phyloP scores from a whole-genome alignment of 768 basidiomycete species.

The Tephrocybe sp. region DNA sequence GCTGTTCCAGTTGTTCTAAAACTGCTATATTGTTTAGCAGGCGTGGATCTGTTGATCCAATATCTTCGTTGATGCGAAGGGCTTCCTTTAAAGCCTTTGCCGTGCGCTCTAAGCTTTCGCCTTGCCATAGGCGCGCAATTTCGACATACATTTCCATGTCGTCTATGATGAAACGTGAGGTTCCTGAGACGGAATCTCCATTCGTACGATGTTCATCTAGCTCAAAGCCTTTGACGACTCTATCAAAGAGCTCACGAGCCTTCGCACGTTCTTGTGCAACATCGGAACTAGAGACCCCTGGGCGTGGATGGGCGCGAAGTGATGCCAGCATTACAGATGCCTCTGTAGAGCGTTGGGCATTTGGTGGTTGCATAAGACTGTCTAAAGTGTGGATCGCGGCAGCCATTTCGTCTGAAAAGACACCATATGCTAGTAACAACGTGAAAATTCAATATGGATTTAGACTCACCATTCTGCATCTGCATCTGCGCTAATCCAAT shows the following conservation, averaged over 20 bases:
- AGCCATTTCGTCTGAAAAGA: constrained; percentile 66
- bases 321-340: constrained; percentile 89
- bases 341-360: constrained; percentile 68
- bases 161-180: constrained; percentile 56
- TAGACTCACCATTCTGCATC: constrained; percentile 64
- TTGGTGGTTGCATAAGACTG: constrained; percentile 65
- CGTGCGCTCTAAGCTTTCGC: constrained; percentile 72
- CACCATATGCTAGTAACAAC: background rate
- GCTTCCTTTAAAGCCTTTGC: constrained; percentile 74
- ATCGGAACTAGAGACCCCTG: constrained; percentile 75
- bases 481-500: constrained; percentile 88
- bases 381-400: constrained; percentile 87
- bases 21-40: constrained; percentile 81
- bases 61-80: constrained; percentile 54
- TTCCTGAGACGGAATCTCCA: constrained; percentile 34
- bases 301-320: constrained; percentile 78
- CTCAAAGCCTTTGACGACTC: constrained; percentile 64
- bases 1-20: constrained; percentile 68
- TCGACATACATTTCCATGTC: constrained; percentile 92
- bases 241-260: constrained; percentile 82
- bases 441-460: background rate
- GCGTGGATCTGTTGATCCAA: constrained; percentile 55
- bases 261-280: constrained; percentile 63
- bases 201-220: constrained; percentile 52
- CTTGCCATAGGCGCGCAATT: constrained; percentile 86